A percentile compares a stretch with the other conserved stretches of the same genome.
phyloP scores from a whole-genome alignment of 148 eudicot genomes.

The Rhododendron mucronatum region DNA sequence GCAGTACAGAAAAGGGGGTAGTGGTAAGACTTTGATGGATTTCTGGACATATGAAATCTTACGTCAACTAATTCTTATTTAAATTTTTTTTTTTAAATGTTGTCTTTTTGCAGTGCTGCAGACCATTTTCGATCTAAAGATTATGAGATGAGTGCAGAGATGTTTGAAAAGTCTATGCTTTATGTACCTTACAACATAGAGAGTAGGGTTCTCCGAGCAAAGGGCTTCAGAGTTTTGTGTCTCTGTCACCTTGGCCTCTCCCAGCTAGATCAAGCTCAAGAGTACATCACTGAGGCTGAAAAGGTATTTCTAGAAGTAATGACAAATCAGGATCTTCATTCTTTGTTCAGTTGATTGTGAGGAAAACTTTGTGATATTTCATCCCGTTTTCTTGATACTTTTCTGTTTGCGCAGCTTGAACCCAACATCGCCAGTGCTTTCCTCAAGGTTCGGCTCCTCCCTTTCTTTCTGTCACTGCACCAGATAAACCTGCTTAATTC shows the following conservation, averaged over 20 bases:
- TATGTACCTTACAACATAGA: conserved; percentile 74
- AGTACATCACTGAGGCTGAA: conserved; percentile 90
- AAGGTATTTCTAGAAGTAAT: conserved; percentile 39
- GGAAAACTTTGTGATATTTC: background rate
- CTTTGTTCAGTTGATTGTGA: background rate
- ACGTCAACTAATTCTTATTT: no score
- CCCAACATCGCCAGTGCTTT: conserved; percentile 78
- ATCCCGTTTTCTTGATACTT: conserved; percentile 18
- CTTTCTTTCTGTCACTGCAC: background rate
- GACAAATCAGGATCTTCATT: background rate
- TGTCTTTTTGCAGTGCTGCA: conserved; percentile 59
- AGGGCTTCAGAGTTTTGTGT: conserved; percentile 86
- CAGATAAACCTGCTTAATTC: background rate
- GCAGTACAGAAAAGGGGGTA: background rate
- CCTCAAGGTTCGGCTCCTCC: conserved; percentile 57
- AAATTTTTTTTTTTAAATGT: background rate
- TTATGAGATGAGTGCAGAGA: conserved; percentile 63
- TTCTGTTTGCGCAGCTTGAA: conserved; percentile 64
- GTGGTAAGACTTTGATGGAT: background rate
- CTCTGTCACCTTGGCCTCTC: conserved; percentile 84
- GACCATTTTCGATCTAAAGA: conserved; percentile 81
- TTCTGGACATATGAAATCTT: background rate
- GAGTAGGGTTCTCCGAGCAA: conserved; percentile 74
- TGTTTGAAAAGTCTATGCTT: conserved; percentile 88
- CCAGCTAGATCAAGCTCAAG: conserved; percentile 92